phyloP scores from a whole-genome alignment of 306 rosid genomes.

The Carpinus viminea region DNA sequence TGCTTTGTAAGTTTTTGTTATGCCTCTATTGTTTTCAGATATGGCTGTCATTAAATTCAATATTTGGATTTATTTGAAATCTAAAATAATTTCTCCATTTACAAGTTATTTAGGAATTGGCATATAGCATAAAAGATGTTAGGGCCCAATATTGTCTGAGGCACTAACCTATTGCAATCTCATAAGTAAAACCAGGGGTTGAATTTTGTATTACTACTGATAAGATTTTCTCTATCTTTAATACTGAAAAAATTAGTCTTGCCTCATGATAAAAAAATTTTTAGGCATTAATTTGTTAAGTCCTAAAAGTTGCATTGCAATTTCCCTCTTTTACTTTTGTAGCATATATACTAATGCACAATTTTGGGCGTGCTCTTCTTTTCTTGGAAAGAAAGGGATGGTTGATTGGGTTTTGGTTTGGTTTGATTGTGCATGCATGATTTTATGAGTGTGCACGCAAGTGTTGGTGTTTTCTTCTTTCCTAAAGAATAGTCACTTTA shows the following conservation, averaged over 20 bases:
- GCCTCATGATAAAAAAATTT: background rate
- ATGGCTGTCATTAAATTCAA: background rate
- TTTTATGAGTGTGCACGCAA: background rate
- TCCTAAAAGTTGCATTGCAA: background rate
- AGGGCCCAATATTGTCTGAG: slow-evolving; percentile 11
- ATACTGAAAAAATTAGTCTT: background rate
- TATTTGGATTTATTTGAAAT: background rate
- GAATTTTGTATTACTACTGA: background rate
- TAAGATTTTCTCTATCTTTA: slow-evolving; percentile 3
- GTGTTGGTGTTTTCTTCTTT: background rate
- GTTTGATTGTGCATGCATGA: background rate
- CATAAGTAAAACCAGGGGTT: background rate
- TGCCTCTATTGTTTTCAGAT: slow-evolving; percentile 10
- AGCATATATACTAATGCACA: background rate
- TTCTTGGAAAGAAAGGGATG: background rate
- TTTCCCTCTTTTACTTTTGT: background rate
- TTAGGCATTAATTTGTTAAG: background rate
- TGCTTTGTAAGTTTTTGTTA: background rate
- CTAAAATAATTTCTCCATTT: background rate
- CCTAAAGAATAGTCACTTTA: background rate
- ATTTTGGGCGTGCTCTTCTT: background rate
- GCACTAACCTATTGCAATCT: background rate
- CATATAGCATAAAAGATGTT: background rate
- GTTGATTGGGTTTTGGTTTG: background rate
- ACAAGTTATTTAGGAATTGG: slow-evolving; percentile 26